Conservation (phyloP, 768 basidiomycete species). For the Galerina sulciceps region DNA sequence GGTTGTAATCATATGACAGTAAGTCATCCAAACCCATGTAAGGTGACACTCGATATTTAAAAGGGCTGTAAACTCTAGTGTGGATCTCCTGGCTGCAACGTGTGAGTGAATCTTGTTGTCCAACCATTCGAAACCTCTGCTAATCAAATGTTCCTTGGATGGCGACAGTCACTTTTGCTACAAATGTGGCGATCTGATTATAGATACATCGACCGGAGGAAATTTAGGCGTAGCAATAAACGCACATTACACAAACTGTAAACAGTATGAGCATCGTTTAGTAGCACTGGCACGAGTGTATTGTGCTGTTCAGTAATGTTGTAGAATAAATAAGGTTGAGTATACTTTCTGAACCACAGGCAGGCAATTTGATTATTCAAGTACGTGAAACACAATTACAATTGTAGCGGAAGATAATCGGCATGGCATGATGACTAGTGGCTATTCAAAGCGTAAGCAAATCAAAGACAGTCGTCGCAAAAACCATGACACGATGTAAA, state of each 20-base stretch:
- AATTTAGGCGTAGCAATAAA: conserved; percentile 7
- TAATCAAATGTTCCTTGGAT: not conserved
- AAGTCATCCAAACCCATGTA: conserved; percentile 19
- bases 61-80: conserved; percentile 38
- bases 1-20: conserved; percentile 69
- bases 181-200: conserved; percentile 49
- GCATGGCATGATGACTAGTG: too few species aligned
- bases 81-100: conserved; percentile 56
- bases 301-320: conserved; percentile 10
- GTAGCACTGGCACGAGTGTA: not conserved
- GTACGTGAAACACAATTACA: too few species aligned
- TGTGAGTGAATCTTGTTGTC: conserved; percentile 26
- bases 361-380: too few species aligned
- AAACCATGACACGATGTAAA: too few species aligned
- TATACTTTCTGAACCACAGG: too few species aligned
- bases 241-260: conserved; percentile 15
- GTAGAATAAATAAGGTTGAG: too few species aligned
- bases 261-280: conserved; percentile 10
- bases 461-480: too few species aligned
- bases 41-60: not conserved
- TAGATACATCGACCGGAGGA: conserved; percentile 21
- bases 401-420: too few species aligned
- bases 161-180: conserved; percentile 55
- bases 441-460: too few species aligned
- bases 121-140: not conserved